These are phyloP conservation scores for Suhomyces prunicola DNA, from an alignment of 805 yeast genomes.

Conservation along the genomic window DNA sequence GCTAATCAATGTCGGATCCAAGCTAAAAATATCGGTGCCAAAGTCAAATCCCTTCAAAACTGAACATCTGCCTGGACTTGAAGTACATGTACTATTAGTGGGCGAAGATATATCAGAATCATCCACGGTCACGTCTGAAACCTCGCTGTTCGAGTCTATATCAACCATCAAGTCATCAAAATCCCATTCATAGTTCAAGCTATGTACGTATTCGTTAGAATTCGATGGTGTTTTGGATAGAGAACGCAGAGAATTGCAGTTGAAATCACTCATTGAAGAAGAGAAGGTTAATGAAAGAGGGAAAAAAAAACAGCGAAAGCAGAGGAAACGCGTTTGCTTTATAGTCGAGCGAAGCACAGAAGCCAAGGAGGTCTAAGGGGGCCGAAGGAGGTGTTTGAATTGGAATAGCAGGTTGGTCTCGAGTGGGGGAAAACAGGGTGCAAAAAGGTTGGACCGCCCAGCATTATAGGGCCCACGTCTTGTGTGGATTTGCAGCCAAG, in stretches of 20 bases:
- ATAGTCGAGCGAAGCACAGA: neutral
- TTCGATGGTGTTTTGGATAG: neutral
- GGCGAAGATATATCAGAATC: neutral
- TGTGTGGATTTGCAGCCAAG: neutral
- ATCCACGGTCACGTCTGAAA: neutral
- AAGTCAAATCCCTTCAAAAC: neutral
- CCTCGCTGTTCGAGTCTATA: neutral
- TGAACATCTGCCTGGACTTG: neutral
- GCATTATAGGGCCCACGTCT: neutral
- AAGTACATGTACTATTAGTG: neutral
- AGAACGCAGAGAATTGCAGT: neutral
- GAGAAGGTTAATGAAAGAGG: neutral
- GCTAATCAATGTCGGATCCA: neutral
- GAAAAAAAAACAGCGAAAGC: neutral
- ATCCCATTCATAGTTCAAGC: neutral
- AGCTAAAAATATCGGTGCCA: neutral
- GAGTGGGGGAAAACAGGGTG: neutral
- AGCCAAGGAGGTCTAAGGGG: neutral
- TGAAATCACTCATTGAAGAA: neutral
- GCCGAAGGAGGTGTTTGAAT: neutral
- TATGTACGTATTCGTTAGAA: neutral
- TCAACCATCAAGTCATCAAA: neutral
- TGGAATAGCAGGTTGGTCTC: neutral
- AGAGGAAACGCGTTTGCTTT: neutral
- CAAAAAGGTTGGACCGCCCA: neutral